Conservation (phyloP, 2,329 filamentous ascomycete genomes). For the Fusarium sp. region DNA sequence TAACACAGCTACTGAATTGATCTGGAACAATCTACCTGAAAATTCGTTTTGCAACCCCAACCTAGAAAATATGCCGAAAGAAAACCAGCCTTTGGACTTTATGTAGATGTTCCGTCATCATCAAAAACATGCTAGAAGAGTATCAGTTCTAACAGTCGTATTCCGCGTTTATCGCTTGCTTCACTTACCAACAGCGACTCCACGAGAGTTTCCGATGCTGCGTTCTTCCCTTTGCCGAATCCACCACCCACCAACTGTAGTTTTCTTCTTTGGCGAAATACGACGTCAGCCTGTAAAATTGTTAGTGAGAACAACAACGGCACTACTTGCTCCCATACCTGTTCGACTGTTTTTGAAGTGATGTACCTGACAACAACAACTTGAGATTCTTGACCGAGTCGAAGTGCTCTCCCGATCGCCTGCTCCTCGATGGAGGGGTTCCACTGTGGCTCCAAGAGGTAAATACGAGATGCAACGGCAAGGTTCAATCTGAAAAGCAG, state of each 20-base stretch:
- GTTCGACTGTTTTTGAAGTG: neutral
- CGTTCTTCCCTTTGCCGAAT: neutral
- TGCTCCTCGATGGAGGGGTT: neutral
- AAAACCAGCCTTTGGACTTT: too few species aligned
- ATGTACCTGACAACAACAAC: neutral
- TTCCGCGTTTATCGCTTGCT: fast-evolving
- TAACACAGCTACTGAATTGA: too few species aligned
- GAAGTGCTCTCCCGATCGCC: neutral
- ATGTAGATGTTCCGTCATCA: neutral
- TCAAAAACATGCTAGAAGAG: neutral
- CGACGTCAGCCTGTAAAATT: neutral
- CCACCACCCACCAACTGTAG: neutral
- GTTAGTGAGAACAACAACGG: fast-evolving
- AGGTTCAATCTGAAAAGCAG: neutral
- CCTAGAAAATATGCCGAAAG: too few species aligned
- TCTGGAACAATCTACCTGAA: too few species aligned
- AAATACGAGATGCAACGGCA: neutral
- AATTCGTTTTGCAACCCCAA: too few species aligned
- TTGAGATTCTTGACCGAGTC: neutral
- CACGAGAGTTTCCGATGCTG: too few species aligned
- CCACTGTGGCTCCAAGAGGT: neutral
- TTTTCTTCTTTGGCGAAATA: neutral
- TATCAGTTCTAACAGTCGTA: fast-evolving
- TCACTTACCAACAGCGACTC: neutral
- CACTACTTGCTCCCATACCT: fast-evolving